Conservation (phyloP, 2,329 filamentous ascomycete species). For the Aphanoascus verrucosus region DNA sequence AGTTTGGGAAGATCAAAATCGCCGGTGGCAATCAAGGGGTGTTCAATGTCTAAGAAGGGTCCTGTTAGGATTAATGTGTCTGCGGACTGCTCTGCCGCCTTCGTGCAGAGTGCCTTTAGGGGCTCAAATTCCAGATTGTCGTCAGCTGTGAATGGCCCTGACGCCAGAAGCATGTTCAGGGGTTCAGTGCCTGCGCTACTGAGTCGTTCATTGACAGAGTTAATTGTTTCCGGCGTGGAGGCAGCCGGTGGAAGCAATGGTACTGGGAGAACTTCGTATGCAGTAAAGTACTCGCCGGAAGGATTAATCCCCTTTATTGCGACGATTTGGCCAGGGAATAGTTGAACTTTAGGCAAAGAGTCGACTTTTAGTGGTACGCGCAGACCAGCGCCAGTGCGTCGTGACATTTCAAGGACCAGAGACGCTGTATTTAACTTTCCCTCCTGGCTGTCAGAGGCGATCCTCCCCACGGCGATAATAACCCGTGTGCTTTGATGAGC, state of each 20-base stretch:
- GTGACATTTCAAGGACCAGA: constrained; percentile 76
- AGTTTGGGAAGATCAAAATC: constrained; percentile 67
- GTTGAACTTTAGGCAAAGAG: constrained; percentile 58
- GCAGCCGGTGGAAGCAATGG: constrained; percentile 67
- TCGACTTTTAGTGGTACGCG: constrained; percentile 71
- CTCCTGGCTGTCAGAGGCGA: constrained; percentile 72
- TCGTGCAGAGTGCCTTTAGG: constrained; percentile 66
- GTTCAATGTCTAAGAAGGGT: constrained; percentile 84
- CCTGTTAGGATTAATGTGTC: constrained; percentile 73
- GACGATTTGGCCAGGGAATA: constrained; percentile 92
- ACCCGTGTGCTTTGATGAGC: constrained; percentile 74
- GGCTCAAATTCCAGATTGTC: constrained; percentile 87
- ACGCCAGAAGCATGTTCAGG: constrained; percentile 63
- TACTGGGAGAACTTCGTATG: constrained; percentile 62
- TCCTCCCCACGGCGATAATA: constrained; percentile 80
- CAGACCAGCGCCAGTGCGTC: constrained; percentile 69
- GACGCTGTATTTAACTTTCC: constrained; percentile 78
- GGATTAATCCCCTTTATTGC: constrained; percentile 79
- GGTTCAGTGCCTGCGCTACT: constrained; percentile 56
- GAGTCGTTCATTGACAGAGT: constrained; percentile 58
- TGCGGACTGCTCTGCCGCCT: constrained; percentile 61
- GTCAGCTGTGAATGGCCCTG: constrained; percentile 85
- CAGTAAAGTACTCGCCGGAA: constrained; percentile 70
- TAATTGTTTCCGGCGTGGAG: constrained; percentile 54
- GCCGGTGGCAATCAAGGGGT: constrained; percentile 71